phyloP scores from a whole-genome alignment of 106 monocot genomes.

The Triglochin maritima region DNA sequence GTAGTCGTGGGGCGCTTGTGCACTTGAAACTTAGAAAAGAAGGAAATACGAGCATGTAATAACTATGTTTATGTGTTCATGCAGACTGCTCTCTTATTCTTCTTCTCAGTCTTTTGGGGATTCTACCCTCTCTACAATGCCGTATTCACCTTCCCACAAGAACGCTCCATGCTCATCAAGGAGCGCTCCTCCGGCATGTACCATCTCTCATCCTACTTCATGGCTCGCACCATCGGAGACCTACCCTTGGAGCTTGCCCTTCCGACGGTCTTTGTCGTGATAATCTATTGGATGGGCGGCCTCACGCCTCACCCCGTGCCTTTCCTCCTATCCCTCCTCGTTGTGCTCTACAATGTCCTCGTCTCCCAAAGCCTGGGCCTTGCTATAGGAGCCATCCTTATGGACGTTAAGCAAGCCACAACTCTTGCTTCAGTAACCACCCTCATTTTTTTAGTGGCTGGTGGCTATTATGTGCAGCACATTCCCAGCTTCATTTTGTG shows the following conservation, averaged over 20 bases:
- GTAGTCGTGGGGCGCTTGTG: not conserved
- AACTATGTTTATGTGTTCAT: not conserved
- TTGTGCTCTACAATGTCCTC: conserved; percentile 59
- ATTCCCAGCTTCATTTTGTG: conserved; percentile 64
- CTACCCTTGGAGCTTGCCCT: conserved; percentile 90
- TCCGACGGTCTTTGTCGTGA: conserved; percentile 60
- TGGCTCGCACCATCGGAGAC: conserved; percentile 58
- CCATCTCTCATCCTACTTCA: conserved; percentile 75
- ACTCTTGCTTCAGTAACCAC: conserved; percentile 76
- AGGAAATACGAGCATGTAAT: not conserved
- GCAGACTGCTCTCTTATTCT: conserved; percentile 68
- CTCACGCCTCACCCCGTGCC: conserved; percentile 36
- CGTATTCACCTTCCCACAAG: conserved; percentile 71
- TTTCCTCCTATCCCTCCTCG: conserved; percentile 50
- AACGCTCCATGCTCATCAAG: conserved; percentile 50
- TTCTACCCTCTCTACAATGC: conserved; percentile 90
- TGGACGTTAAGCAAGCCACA: conserved; percentile 80
- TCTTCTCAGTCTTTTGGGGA: conserved; percentile 88
- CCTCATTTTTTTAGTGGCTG: conserved; percentile 65
- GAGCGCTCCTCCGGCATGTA: conserved; percentile 73
- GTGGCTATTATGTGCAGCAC: conserved; percentile 78
- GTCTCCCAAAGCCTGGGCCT: conserved; percentile 72
- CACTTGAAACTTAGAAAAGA: not conserved
- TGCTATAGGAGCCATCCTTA: conserved; percentile 64
- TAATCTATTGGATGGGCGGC: conserved; percentile 89